These are phyloP conservation scores for Calonectria pseudoreteaudii DNA, from an alignment of 2,329 filamentous ascomycete species.

Conservation along the genomic window DNA sequence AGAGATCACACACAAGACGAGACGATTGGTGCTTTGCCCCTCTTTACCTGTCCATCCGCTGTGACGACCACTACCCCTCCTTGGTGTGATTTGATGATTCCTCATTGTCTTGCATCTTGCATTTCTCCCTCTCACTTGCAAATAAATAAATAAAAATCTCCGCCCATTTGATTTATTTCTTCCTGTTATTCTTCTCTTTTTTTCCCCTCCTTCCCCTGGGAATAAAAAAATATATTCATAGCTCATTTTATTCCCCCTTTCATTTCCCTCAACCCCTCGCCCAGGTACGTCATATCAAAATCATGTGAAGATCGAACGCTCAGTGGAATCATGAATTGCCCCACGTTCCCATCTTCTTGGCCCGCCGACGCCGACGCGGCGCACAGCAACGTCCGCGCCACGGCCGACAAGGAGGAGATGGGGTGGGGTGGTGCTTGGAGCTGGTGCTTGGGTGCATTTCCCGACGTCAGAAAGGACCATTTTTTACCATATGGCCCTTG, in stretches of 20 bases:
- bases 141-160: neutral
- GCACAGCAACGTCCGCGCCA: conserved; percentile 29
- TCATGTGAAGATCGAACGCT: conserved; percentile 30
- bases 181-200: neutral
- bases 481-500: conserved; percentile 2
- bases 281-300: conserved; percentile 29
- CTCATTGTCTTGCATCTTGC: neutral
- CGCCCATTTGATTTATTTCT: neutral
- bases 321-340: conserved; percentile 40
- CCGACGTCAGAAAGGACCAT: conserved; percentile 23
- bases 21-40: neutral
- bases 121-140: neutral
- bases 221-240: neutral
- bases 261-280: neutral
- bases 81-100: neutral
- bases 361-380: conserved; percentile 32
- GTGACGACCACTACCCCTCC: neutral
- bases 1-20: neutral
- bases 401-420: conserved; percentile 8
- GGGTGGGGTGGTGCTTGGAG: neutral
- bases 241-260: neutral
- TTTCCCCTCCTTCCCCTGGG: neutral
- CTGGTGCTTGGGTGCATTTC: conserved; percentile 10
- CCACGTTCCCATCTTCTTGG: conserved; percentile 29
- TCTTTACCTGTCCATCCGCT: conserved; percentile 5